phyloP scores from a whole-genome alignment of 225 moss, liverwort and hornwort species.

The Bryoerythrophyllum caledonicum region DNA sequence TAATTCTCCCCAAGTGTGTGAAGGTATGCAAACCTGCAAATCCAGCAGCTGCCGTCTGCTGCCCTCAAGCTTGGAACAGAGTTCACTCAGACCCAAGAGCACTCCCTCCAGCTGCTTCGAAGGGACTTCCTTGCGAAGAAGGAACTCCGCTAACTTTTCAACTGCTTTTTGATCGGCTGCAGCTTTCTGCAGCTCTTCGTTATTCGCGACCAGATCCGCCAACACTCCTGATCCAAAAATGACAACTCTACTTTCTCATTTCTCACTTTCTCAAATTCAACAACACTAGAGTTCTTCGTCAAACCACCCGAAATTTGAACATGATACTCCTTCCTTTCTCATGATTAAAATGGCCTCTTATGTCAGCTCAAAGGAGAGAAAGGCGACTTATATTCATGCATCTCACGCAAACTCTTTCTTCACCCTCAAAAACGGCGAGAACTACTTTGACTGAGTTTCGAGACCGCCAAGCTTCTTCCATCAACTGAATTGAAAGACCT shows the following conservation, averaged over 20 bases:
- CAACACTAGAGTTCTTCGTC: background rate
- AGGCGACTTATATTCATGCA: no score
- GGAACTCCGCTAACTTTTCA: conserved; percentile 76
- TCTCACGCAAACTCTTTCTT: no score
- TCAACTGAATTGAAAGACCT: no score
- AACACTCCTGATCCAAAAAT: conserved; percentile 56
- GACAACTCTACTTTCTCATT: background rate
- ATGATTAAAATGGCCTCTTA: no score
- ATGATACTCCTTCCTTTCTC: no score
- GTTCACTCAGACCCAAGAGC: conserved; percentile 81
- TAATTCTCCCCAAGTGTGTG: background rate
- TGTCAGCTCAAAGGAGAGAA: no score
- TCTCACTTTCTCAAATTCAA: background rate
- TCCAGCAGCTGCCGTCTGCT: conserved; percentile 81
- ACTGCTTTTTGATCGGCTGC: conserved; percentile 74
- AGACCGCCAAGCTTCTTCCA: no score
- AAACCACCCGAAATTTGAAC: no score
- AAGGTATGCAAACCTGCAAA: conserved; percentile 56
- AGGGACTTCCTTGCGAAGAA: conserved; percentile 68
- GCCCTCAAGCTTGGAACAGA: conserved; percentile 86
- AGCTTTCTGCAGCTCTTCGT: conserved; percentile 86
- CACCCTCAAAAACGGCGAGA: no score
- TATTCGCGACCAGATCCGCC: conserved; percentile 77
- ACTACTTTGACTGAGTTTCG: no score
- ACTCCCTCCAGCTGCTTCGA: conserved; percentile 90